Evolutionary conservation across 2,329 filamentous ascomycete species (phyloP).

Genomic region (Colletotrichum horii): DNA sequence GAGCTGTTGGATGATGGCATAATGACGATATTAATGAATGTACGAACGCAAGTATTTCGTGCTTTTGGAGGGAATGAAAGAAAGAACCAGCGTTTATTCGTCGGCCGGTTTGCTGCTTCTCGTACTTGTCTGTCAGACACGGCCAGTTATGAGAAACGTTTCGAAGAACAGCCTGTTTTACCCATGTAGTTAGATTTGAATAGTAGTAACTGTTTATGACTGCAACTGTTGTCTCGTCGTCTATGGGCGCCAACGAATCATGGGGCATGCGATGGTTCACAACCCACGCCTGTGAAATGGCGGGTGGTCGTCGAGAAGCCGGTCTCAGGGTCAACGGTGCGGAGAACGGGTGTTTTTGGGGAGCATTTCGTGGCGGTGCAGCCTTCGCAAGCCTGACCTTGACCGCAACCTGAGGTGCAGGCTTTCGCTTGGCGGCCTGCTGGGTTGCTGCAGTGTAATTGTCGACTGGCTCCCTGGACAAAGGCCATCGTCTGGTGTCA

Average conservation of each 20-base stretch:
- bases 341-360: background rate
- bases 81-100: background rate
- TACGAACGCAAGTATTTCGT: slow-evolving; percentile 16
- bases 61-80: slow-evolving; percentile 11
- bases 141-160: background rate
- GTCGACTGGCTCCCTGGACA: background rate
- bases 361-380: slow-evolving; percentile 9
- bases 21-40: slow-evolving; percentile 23
- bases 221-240: background rate
- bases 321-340: slow-evolving; percentile 16
- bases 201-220: slow-evolving; percentile 17
- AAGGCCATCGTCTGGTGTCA: background rate
- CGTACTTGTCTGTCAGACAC: background rate
- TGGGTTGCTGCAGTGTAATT: background rate
- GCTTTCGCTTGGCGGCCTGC: background rate
- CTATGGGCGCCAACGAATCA: background rate
- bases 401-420: background rate
- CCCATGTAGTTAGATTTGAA: slow-evolving; percentile 9
- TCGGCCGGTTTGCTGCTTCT: background rate
- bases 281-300: background rate
- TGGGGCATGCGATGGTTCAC: background rate
- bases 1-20: slow-evolving; percentile 15
- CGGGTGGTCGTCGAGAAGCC: background rate
- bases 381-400: background rate
- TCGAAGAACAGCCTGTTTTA: slow-evolving; percentile 8